Evolutionary conservation across 1,284 basidiomycete genomes (phyloP), one percentile per base, ranked within the genome.

Genomic region (Rhizopogon hawkerae): DNA sequence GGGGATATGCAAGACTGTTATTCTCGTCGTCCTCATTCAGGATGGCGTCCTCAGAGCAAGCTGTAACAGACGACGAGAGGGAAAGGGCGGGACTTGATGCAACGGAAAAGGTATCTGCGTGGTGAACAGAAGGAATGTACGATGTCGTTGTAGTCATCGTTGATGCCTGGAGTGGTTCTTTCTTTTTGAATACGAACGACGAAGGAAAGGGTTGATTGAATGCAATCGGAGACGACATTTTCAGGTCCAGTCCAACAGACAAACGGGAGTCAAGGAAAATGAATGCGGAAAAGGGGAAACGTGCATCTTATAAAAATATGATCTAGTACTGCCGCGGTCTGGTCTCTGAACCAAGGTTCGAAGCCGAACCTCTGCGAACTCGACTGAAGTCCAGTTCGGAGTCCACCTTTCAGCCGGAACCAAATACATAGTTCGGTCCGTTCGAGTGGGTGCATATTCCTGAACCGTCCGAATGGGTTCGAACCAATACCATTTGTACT

Each of bases 41-140:
- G 3, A 81, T 68, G 10, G 77, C 78, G 56, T 85, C 84, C 55
- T 83, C 77, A 0, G 82, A 82, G 8, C 76, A 78, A 2, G 73
- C 68, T 5, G 83, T 84, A 51, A 80, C 61, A 2, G 81, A 84
- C 1, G 83, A 85, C 3, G 83, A 84, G 13, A 83, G 65, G 0
- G 85, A 86, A n/a, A 83, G 67, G 0, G 83, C 78, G 2, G 83
- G 82, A 1, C 83, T 85, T 2, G 81, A 63, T 2, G 63, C 8
- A 23, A 45, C 11, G 1, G 65, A 65, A 7, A 56, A 62, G 33
- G 81, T 76, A 60, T 86, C 83, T 18, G 21, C 83, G 63, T 84
- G 69, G 35, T 81, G 82, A 33, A 86, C 73, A 7, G 83, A 83
- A 48, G 79, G 80, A 29, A 86, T 74, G 63, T 87, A 87, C 21